Evolutionary conservation across 345 rosid genomes (phyloP).

Genomic region (Hirschfeldia incana): DNA sequence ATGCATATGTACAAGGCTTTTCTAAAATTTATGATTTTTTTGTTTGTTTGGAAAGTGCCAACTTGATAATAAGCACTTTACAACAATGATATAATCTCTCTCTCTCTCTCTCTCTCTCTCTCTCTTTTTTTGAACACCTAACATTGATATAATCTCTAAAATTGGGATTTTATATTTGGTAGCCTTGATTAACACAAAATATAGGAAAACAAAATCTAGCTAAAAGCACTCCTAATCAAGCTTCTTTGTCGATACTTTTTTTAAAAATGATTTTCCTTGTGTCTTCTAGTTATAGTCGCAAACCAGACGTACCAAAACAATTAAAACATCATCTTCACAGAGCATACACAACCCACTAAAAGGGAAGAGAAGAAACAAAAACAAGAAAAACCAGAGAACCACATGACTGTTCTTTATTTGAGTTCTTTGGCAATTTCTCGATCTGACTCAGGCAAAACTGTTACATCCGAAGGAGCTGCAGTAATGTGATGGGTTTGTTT

Average conservation of each 20-base stretch:
- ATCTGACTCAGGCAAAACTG: conserved; percentile 36
- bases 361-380: neutral
- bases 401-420: conserved; percentile 29
- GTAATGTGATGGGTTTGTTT: conserved; percentile 21
- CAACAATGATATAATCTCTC: neutral
- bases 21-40: neutral
- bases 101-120: too few relatives aligned
- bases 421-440: conserved; percentile 41
- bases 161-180: neutral
- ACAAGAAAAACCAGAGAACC: neutral
- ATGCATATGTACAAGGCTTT: neutral
- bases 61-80: neutral
- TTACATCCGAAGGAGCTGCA: conserved; percentile 34
- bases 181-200: neutral
- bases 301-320: conserved; percentile 14
- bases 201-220: neutral
- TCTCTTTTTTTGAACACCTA: too few relatives aligned
- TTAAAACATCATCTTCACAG: neutral
- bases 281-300: neutral
- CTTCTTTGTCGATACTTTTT: neutral
- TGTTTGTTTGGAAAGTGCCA: neutral
- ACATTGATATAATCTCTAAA: neutral
- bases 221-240: neutral
- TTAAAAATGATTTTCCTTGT: neutral
- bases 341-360: neutral